These are phyloP conservation scores for Glycine soja DNA, from an alignment of 306 rosid species.

Conservation along the genomic window DNA sequence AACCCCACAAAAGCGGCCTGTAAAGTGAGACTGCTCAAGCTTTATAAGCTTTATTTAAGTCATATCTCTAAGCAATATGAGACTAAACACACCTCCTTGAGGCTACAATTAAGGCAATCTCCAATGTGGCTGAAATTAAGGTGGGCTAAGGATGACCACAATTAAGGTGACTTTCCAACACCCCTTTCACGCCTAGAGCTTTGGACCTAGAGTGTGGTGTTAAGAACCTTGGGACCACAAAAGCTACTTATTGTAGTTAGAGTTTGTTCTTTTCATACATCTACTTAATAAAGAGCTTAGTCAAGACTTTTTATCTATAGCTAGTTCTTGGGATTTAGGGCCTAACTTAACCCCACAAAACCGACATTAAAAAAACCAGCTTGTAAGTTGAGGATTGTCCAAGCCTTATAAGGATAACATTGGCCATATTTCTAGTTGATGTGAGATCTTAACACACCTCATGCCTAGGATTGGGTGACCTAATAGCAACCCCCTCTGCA, in stretches of 20 bases:
- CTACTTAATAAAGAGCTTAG: not conserved
- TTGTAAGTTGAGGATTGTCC: too few species aligned
- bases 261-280: constrained; percentile 4
- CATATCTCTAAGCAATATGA: not conserved
- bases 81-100: not conserved
- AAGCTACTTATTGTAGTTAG: too few species aligned
- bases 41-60: not conserved
- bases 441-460: too few species aligned
- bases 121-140: not conserved
- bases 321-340: not conserved
- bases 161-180: not conserved
- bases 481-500: too few species aligned
- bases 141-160: not conserved
- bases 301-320: not conserved
- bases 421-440: too few species aligned
- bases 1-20: not conserved
- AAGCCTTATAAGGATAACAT: too few species aligned
- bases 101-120: too few species aligned
- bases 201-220: not conserved
- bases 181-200: not conserved
- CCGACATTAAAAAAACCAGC: too few species aligned
- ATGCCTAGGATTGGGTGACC: too few species aligned
- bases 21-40: not conserved
- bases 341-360: not conserved
- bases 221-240: too few species aligned